A percentile compares a stretch with the other conserved stretches of the same genome.
phyloP scores from a whole-genome alignment of 768 basidiomycete species.

The Chalciporus piperatus region DNA sequence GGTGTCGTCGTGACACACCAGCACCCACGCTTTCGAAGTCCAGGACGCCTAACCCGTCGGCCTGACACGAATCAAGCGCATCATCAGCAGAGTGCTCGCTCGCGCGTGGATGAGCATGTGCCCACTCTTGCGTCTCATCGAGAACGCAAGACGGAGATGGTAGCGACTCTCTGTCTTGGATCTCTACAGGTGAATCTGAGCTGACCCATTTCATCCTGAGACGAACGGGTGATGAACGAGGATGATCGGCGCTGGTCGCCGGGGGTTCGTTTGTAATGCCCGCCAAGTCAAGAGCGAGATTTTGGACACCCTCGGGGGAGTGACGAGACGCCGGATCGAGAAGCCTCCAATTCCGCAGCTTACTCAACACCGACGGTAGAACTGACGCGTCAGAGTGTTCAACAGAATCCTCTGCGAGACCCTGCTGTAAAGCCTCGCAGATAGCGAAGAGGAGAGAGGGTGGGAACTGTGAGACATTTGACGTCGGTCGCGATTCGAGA shows the following conservation, averaged over 20 bases:
- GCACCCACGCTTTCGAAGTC: constrained; percentile 12
- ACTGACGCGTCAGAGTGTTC: constrained; percentile 3
- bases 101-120: neutral
- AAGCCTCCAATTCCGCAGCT: constrained; percentile 25
- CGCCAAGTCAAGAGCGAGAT: constrained; percentile 22
- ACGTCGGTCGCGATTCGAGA: constrained; percentile 2
- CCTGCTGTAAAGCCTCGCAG: constrained; percentile 14
- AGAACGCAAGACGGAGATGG: constrained; percentile 4
- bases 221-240: neutral
- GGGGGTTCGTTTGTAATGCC: constrained; percentile 3
- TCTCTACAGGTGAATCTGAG: constrained; percentile 7
- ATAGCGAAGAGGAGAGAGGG: constrained; percentile 24
- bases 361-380: constrained; percentile 22
- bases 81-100: constrained; percentile 3
- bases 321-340: constrained; percentile 15
- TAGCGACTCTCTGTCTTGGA: constrained; percentile 3
- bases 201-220: constrained; percentile 20
- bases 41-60: constrained; percentile 4
- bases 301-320: constrained; percentile 9
- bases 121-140: neutral
- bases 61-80: neutral
- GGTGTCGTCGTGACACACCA: constrained; percentile 6
- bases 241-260: neutral
- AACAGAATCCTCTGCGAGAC: neutral
- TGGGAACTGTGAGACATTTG: constrained; percentile 2